Percentiles rank a stretch among this genome's conserved stretches.
These are phyloP conservation scores for Eragrostis curvula DNA, from an alignment of 176 grass and related monocot species.

Conservation along the genomic window DNA sequence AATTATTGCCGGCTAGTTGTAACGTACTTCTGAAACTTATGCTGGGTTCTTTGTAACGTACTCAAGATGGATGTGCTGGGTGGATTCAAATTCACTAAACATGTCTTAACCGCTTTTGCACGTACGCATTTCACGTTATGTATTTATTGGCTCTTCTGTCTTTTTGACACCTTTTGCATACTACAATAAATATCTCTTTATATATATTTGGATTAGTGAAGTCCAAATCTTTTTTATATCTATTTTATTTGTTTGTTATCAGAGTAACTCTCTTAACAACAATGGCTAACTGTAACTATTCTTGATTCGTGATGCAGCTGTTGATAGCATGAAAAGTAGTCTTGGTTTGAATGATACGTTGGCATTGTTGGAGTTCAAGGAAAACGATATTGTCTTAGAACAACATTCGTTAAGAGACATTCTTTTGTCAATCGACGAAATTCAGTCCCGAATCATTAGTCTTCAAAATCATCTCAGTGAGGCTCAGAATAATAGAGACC, in stretches of 20 bases:
- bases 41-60: no score
- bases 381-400: slow-evolving; percentile 32
- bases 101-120: slow-evolving; percentile 27
- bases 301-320: slow-evolving; percentile 41
- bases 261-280: not conserved
- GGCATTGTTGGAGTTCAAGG: slow-evolving; percentile 44
- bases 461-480: slow-evolving; percentile 56
- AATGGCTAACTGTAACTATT: slow-evolving; percentile 5
- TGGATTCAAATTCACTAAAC: slow-evolving; percentile 6
- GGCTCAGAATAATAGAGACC: not conserved
- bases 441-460: slow-evolving; percentile 56
- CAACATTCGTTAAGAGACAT: slow-evolving; percentile 64
- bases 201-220: slow-evolving; percentile 4
- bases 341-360: slow-evolving; percentile 54
- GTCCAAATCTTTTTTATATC: slow-evolving; percentile 5
- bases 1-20: not conserved
- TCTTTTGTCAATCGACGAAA: slow-evolving; percentile 69
- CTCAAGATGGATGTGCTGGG: not conserved
- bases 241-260: not conserved
- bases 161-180: slow-evolving; percentile 3
- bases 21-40: slow-evolving; percentile 12
- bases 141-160: not conserved
- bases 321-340: slow-evolving; percentile 47
- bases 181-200: not conserved
- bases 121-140: not conserved